Evolutionary conservation across 2,329 filamentous ascomycete genomes (phyloP).

Genomic region (Neonectria sp.): DNA sequence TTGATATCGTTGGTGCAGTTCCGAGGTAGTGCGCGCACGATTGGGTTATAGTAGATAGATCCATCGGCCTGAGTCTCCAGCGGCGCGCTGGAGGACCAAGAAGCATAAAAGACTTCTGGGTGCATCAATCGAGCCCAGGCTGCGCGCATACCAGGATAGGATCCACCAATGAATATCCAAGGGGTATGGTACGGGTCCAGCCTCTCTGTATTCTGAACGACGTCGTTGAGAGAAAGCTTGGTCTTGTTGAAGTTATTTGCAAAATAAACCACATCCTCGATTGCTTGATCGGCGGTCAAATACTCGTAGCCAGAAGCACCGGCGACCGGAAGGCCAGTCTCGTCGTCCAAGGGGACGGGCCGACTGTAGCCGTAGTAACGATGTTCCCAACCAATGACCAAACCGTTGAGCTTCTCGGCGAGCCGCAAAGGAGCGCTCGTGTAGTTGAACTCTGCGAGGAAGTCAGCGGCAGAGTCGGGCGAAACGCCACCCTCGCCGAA

Average conservation of each 20-base stretch:
- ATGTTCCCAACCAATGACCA: constrained; percentile 46
- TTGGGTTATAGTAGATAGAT: constrained; percentile 64
- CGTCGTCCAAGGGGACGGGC: constrained; percentile 36
- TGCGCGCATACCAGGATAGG: constrained; percentile 65
- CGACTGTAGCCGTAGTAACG: constrained; percentile 46
- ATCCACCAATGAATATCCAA: constrained; percentile 67
- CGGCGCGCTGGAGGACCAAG: constrained; percentile 65
- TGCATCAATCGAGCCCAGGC: constrained; percentile 63
- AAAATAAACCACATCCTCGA: constrained; percentile 50
- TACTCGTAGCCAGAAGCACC: constrained; percentile 36
- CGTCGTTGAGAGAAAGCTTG: constrained; percentile 58
- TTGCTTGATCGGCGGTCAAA: constrained; percentile 47
- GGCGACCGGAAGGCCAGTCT: constrained; percentile 24
- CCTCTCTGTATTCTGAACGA: constrained; percentile 48
- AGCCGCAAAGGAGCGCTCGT: constrained; percentile 35
- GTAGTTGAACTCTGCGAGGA: constrained; percentile 30
- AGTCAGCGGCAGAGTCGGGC: constrained; percentile 19
- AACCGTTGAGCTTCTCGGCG: constrained; percentile 38
- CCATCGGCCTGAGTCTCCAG: constrained; percentile 62
- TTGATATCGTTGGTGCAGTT: constrained; percentile 65
- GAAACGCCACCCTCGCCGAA: constrained; percentile 37
- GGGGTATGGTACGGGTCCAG: constrained; percentile 59
- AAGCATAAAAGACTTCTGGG: constrained; percentile 66
- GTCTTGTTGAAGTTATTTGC: constrained; percentile 50
- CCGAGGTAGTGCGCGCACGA: constrained; percentile 61